phyloP scores from a whole-genome alignment of 2,329 filamentous ascomycete species.

The Aspergillus sp. region DNA sequence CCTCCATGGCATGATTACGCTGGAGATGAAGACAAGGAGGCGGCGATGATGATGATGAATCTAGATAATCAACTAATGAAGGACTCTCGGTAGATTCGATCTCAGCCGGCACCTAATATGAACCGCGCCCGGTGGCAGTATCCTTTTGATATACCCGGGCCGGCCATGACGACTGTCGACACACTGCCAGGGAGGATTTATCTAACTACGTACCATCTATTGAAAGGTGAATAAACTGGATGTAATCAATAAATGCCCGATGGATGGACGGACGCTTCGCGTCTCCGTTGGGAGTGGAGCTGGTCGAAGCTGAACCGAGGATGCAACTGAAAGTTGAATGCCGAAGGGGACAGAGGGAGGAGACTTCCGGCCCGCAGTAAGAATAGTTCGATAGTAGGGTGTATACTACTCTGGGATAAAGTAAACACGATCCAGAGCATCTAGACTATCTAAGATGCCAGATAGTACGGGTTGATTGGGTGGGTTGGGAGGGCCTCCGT shows the following conservation, averaged over 20 bases:
- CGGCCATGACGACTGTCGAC: not conserved
- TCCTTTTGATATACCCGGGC: not conserved
- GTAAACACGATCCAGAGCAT: not conserved
- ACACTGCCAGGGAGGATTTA: not conserved
- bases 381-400: not conserved
- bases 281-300: not conserved
- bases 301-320: conserved; percentile 5
- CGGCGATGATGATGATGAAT: not conserved
- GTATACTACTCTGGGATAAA: not conserved
- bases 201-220: too few species aligned
- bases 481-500: not conserved
- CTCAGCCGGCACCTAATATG: not conserved
- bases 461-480: not conserved
- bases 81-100: not conserved
- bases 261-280: not conserved
- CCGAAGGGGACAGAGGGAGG: not conserved
- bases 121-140: not conserved
- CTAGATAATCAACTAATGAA: not conserved
- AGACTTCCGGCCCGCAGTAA: not conserved
- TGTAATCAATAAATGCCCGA: not conserved
- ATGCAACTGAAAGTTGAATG: conserved; percentile 1
- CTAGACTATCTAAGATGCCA: not conserved
- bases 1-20: conserved; percentile 2
- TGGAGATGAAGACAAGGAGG: too few species aligned
- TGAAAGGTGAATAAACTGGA: too few species aligned